phyloP scores from a whole-genome alignment of 441 rosid species.

The Eugenia klotzschiana region DNA sequence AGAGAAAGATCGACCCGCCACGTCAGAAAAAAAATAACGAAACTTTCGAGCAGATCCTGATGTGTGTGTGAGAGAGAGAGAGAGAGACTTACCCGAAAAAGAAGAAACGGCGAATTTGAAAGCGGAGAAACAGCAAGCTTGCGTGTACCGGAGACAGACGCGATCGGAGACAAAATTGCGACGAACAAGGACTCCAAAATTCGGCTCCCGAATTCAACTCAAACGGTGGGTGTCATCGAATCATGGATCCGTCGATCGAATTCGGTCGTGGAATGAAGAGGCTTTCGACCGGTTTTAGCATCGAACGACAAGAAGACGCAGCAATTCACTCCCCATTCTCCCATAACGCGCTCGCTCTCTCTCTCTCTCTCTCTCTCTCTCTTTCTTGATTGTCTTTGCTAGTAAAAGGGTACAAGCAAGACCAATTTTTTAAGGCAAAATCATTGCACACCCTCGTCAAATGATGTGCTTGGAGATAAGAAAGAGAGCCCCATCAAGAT shows the following conservation, averaged over 20 bases:
- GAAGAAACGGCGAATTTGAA: not conserved
- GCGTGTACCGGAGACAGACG: not conserved
- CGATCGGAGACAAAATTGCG: not conserved
- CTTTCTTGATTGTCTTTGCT: not conserved
- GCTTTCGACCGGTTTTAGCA: slow-evolving; percentile 3
- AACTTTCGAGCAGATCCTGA: not conserved
- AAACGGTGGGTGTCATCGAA: not conserved
- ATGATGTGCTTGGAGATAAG: not conserved
- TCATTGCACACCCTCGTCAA: not conserved
- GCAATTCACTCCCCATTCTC: slow-evolving; percentile 1
- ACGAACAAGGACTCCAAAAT: not conserved
- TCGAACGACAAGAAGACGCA: slow-evolving; percentile 5
- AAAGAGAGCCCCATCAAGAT: not conserved
- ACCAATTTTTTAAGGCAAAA: not conserved
- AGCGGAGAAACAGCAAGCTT: not conserved
- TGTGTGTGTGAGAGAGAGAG: not conserved
- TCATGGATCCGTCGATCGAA: not conserved
- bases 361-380: not conserved
- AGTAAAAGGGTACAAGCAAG: not conserved
- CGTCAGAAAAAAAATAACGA: not conserved
- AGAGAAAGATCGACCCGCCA: not conserved
- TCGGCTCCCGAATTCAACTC: not conserved
- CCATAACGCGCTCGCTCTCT: not conserved
- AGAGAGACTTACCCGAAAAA: not conserved
- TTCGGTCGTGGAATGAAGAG: not conserved